Evolutionary conservation across 139 green algal species (phyloP).

Genomic region (Chlamydomonas schloesseri): DNA sequence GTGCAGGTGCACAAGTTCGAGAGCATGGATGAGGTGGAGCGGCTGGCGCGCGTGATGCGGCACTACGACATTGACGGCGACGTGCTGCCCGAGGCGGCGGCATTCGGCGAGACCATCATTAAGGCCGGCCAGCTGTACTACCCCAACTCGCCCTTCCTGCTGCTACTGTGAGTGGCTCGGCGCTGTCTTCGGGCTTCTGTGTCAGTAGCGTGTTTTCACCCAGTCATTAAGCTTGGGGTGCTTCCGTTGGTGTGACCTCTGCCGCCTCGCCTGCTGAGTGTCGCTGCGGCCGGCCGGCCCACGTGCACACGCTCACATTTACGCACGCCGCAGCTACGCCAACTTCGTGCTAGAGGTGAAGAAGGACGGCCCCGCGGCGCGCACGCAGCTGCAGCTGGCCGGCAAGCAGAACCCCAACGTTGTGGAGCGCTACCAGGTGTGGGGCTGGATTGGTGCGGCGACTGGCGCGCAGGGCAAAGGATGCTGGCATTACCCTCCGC

Average conservation of each 20-base stretch:
- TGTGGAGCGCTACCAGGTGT: constrained; percentile 50
- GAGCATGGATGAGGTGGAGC: neutral
- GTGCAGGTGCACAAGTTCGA: neutral
- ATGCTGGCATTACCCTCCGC: too few species aligned
- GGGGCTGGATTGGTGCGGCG: too few species aligned
- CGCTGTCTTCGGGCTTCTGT: too few species aligned
- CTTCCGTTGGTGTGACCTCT: too few species aligned
- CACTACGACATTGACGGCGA: constrained; percentile 39
- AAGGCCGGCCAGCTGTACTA: neutral
- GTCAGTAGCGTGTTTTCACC: too few species aligned
- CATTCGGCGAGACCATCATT: constrained; percentile 40
- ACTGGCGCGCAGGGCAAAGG: too few species aligned
- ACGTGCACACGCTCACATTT: too few species aligned
- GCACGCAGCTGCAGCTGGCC: constrained; percentile 64
- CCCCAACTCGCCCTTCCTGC: neutral
- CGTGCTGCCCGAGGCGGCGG: constrained; percentile 13
- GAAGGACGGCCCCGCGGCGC: constrained; percentile 50
- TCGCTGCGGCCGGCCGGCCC: too few species aligned
- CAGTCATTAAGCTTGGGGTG: too few species aligned
- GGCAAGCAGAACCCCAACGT: constrained; percentile 45
- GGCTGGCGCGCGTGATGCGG: constrained; percentile 18
- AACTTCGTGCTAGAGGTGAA: neutral
- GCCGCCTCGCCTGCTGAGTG: too few species aligned
- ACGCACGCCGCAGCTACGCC: neutral
- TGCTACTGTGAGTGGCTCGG: neutral